Percentiles rank a stretch among this genome's conserved stretches.
These are phyloP conservation scores for Phyllosticta citriasiana DNA, from an alignment of 2,329 filamentous ascomycete species.

Conservation along the genomic window DNA sequence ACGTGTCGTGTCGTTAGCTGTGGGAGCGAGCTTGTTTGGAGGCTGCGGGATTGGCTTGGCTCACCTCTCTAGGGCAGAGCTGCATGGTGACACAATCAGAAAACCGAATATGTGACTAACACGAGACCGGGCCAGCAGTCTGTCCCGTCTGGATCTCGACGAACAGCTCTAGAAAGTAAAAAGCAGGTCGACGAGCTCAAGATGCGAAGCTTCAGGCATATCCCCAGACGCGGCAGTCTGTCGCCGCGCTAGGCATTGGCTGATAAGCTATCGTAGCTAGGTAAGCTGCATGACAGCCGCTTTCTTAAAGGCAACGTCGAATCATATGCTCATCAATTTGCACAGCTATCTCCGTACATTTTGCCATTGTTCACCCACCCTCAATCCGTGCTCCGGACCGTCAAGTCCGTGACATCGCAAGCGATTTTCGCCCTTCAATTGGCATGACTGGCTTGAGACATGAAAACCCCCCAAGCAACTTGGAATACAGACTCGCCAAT, in stretches of 20 bases:
- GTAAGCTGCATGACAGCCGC: not conserved
- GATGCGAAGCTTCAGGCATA: not conserved
- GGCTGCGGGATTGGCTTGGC: not conserved
- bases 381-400: not conserved
- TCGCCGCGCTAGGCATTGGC: not conserved
- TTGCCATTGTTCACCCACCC: not conserved
- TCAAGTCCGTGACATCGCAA: not conserved
- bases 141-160: not conserved
- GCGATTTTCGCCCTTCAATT: not conserved
- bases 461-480: not conserved
- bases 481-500: not conserved
- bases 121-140: not conserved
- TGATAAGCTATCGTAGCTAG: not conserved
- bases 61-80: conserved; percentile 9
- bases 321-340: not conserved
- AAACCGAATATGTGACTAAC: not conserved
- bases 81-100: conserved; percentile 7
- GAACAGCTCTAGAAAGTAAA: not conserved
- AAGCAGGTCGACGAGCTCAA: not conserved
- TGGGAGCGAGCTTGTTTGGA: not conserved
- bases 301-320: not conserved
- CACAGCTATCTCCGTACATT: not conserved
- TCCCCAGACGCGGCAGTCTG: not conserved
- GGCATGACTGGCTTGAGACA: not conserved
- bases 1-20: not conserved